A percentile compares a stretch with the other conserved stretches of the same genome.
Evolutionary conservation across 352 stramenopile genomes (phyloP).

Genomic region (Pythium periplocum): DNA sequence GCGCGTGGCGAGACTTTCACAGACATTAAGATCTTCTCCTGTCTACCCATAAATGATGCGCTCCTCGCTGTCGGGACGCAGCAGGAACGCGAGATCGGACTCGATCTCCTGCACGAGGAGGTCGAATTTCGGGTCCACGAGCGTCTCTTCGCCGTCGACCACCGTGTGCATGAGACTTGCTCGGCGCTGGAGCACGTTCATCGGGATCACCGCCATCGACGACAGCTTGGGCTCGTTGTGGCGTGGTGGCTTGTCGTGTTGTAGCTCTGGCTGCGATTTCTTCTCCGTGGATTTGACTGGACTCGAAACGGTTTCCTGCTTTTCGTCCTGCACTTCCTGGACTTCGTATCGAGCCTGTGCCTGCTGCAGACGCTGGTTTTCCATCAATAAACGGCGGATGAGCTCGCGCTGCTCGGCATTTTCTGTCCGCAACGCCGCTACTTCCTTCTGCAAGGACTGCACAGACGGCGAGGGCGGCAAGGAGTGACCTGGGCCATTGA

Average conservation of each 20-base stretch:
- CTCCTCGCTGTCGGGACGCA: background rate
- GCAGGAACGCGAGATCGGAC: conserved; percentile 3
- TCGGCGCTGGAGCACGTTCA: background rate
- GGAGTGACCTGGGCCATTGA: background rate
- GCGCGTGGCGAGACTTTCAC: too few species aligned
- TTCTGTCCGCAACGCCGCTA: background rate
- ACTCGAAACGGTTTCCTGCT: background rate
- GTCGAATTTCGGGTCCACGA: conserved; percentile 4
- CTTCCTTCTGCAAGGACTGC: conserved; percentile 1
- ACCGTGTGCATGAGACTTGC: conserved; percentile 1
- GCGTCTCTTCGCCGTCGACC: conserved; percentile 1
- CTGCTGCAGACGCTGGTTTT: conserved; percentile 3
- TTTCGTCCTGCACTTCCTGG: background rate
- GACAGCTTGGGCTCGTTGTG: background rate
- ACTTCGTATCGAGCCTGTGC: background rate
- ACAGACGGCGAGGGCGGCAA: background rate
- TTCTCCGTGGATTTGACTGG: conserved; percentile 2
- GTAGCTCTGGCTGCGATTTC: background rate
- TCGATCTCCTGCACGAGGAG: conserved; percentile 5
- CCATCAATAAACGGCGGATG: conserved; percentile 2
- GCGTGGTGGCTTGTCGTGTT: background rate
- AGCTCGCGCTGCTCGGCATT: conserved; percentile 2
- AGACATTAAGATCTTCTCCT: too few species aligned
- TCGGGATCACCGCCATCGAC: background rate
- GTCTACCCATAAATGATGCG: too few species aligned